Evolutionary conservation across 2,329 filamentous ascomycete genomes (phyloP).

Genomic region (Pseudogymnoascus sp.): DNA sequence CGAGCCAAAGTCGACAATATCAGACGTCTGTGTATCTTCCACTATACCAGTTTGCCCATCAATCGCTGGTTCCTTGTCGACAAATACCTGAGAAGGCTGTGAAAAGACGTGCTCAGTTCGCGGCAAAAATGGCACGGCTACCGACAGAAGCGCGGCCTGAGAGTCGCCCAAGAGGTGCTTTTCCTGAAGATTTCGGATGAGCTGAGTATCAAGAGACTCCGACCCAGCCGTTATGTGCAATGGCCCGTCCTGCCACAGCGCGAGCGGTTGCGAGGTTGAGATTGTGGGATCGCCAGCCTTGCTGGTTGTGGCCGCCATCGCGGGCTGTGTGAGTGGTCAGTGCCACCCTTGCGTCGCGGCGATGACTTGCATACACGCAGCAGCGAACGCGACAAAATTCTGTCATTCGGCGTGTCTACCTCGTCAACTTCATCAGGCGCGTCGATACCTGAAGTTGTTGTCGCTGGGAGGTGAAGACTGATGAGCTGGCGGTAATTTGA

Average conservation of each 20-base stretch:
- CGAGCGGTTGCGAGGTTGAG: neutral
- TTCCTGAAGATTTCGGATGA: neutral
- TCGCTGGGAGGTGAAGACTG: neutral
- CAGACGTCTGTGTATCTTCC: neutral
- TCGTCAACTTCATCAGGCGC: neutral
- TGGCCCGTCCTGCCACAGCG: conserved; percentile 1
- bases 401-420: neutral
- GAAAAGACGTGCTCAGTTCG: neutral
- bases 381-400: neutral
- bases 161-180: neutral
- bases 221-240: neutral
- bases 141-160: neutral
- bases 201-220: neutral
- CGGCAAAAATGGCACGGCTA: neutral
- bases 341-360: conserved; percentile 7
- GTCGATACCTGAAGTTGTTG: neutral
- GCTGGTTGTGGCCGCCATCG: neutral
- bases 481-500: neutral
- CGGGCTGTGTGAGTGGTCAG: neutral
- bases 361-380: conserved; percentile 9
- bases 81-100: neutral
- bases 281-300: neutral
- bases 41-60: neutral
- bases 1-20: neutral
- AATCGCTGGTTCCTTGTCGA: neutral